Conservation (phyloP, 305 asterid genomes). For the Andrographis paniculata region DNA sequence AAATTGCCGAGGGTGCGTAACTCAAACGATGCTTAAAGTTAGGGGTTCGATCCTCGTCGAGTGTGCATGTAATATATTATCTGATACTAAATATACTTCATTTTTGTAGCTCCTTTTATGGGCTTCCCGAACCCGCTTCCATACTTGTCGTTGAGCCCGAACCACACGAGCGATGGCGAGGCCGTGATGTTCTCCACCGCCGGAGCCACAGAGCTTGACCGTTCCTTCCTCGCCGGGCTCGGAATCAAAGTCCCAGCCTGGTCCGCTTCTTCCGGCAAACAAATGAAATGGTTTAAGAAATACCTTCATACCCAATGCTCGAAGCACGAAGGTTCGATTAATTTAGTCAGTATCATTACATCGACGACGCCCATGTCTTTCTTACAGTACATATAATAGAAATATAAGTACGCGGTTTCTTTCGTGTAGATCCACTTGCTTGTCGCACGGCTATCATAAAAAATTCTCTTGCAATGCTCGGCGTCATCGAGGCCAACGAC, state of each 20-base stretch:
- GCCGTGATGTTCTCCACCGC: conserved; percentile 14
- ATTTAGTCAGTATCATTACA: too few species aligned
- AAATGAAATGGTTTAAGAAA: conserved; percentile 12
- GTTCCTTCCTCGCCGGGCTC: neutral
- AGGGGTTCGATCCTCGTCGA: too few species aligned
- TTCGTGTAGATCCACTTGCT: too few species aligned
- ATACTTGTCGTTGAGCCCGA: conserved; percentile 9
- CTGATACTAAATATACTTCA: too few species aligned
- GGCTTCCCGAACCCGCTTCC: conserved; percentile 7
- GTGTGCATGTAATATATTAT: too few species aligned
- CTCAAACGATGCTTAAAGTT: too few species aligned
- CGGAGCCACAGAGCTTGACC: conserved; percentile 8
- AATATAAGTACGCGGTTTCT: too few species aligned
- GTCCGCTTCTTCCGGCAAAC: conserved; percentile 5
- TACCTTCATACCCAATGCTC: neutral
- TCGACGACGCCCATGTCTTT: too few species aligned
- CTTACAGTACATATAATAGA: too few species aligned
- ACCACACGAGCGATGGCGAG: neutral
- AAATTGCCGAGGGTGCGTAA: too few species aligned
- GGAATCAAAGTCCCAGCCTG: conserved; percentile 11
- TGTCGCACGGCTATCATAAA: conserved; percentile 5
- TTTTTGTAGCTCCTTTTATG: conserved; percentile 8
- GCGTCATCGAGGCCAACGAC: conserved; percentile 15
- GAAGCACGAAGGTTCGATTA: conserved; percentile 3
- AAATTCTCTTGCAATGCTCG: conserved; percentile 5